A percentile compares a stretch with the other conserved stretches of the same genome.
Conservation (phyloP, 495 filamentous ascomycete genomes). For the Penicillium desertorum region DNA sequence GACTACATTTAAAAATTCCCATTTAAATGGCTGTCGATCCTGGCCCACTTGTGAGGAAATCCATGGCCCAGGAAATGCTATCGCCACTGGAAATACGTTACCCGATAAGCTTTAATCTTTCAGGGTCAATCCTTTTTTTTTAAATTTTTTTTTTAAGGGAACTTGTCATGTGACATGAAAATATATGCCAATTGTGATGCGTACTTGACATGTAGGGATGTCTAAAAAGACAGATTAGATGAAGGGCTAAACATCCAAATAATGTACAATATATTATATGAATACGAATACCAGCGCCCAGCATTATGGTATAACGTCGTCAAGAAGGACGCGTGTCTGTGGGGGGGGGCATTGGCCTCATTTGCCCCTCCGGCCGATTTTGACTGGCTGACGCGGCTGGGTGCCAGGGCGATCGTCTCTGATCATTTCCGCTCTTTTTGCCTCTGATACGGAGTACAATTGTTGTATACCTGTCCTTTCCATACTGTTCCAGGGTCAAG, state of each 20-base stretch:
- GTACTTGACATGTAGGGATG: too few species aligned
- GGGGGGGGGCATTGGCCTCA: slow-evolving; percentile 16
- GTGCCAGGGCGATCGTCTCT: slow-evolving; percentile 26
- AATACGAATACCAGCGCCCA: neutral
- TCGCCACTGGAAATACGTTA: slow-evolving; percentile 7
- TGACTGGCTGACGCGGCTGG: slow-evolving; percentile 28
- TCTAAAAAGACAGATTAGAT: neutral
- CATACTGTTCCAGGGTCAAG: neutral
- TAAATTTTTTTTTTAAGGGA: neutral
- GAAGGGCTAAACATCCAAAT: neutral
- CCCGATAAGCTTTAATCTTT: slow-evolving; percentile 17
- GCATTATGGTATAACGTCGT: neutral
- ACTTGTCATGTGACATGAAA: neutral
- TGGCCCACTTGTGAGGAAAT: slow-evolving; percentile 23
- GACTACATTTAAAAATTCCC: neutral
- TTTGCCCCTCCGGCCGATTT: slow-evolving; percentile 14
- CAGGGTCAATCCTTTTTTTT: slow-evolving; percentile 9
- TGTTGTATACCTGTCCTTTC: slow-evolving; percentile 7
- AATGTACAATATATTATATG: neutral
- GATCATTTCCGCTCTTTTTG: slow-evolving; percentile 24
- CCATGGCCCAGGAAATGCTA: slow-evolving; percentile 18
- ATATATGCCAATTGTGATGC: too few species aligned
- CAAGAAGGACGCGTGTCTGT: slow-evolving; percentile 31
- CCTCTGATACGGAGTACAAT: neutral
- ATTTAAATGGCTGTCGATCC: slow-evolving; percentile 25